These are phyloP conservation scores for Venturia effusa DNA, from an alignment of 2,329 filamentous ascomycete species.

Conservation along the genomic window DNA sequence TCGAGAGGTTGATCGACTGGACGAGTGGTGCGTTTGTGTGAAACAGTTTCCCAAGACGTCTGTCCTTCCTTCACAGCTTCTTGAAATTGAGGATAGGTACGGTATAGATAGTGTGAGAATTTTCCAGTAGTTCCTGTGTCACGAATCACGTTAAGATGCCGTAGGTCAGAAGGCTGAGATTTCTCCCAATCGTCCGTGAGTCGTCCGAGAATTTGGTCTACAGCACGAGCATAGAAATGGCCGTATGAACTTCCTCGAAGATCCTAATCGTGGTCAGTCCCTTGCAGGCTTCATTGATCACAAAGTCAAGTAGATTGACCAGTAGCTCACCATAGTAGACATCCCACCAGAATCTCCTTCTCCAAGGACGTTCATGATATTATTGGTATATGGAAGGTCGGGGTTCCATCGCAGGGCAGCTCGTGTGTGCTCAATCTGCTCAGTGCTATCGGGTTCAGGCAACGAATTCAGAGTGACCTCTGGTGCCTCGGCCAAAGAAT, in stretches of 20 bases:
- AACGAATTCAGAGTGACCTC: conserved; percentile 1
- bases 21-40: neutral
- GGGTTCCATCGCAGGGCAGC: conserved; percentile 43
- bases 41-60: conserved; percentile 35
- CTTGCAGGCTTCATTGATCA: neutral
- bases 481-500: conserved; percentile 8
- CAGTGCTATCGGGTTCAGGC: neutral
- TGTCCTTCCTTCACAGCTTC: conserved; percentile 40
- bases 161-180: conserved; percentile 47
- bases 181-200: conserved; percentile 46
- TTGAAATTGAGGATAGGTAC: conserved; percentile 41
- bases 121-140: conserved; percentile 40
- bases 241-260: conserved; percentile 32
- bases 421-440: conserved; percentile 18
- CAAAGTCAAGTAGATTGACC: neutral
- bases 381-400: conserved; percentile 40
- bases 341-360: conserved; percentile 37
- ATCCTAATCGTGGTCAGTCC: conserved; percentile 17
- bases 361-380: conserved; percentile 39
- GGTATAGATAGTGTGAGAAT: conserved; percentile 43
- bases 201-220: conserved; percentile 42
- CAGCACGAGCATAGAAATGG: conserved; percentile 40
- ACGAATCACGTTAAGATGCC: conserved; percentile 45
- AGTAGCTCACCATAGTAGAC: conserved; percentile 27
- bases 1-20: conserved; percentile 18